Evolutionary conservation across 2,329 filamentous ascomycete genomes (phyloP), one percentile per base, ranked within the genome.

Genomic region (Scopulariopsis brevicaulis): DNA sequence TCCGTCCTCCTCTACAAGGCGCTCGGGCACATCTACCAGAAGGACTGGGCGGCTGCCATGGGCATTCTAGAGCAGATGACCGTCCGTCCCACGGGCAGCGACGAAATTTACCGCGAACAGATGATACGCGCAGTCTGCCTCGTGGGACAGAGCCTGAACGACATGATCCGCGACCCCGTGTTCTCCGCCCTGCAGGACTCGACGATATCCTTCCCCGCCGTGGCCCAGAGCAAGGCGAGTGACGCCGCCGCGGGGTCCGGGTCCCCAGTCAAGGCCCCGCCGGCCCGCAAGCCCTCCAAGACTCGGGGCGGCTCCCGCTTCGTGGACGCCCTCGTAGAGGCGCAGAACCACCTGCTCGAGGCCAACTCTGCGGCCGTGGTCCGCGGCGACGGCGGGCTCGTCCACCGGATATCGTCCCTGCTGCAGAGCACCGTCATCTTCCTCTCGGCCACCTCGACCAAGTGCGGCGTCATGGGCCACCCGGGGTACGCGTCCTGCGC

Each of bases 101-200:
- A 69, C 43, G 64, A 68, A 65, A 63, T 76, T 62, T 65, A 72
- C 59, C 67, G 80, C 63, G 75, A 83, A 59, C 80, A 84, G 46
- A 77, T 89, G 58, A 77, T 83, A 12, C 82, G 82, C 59, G 89
- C 87, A 22, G 83, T 83, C 57, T 83, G 86, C 53, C 79, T 88
- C 51, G 76, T 90, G 60, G 78, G 83, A 18, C 80, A 87, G 68
- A 87, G 85, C 61, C 77, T 87, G 64, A 82, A 86, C 53, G 80
- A 86, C 65, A 89, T 96, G 75, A 80, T 85, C 14, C 80, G 81
- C 4, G 89, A 96, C 69, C 86, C 92, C 2, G 87, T 94, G 3
- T 95, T 93, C 69, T 95, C 90, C 20, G 88, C 93, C 11, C 80
- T 97, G 18, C 89, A 93, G 53, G 94, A 99, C 65, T 96, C 94